Base-by-base conservation (phyloP, 192 early-diverging fungal genomes). In the Coemansia asiatica region DNA sequence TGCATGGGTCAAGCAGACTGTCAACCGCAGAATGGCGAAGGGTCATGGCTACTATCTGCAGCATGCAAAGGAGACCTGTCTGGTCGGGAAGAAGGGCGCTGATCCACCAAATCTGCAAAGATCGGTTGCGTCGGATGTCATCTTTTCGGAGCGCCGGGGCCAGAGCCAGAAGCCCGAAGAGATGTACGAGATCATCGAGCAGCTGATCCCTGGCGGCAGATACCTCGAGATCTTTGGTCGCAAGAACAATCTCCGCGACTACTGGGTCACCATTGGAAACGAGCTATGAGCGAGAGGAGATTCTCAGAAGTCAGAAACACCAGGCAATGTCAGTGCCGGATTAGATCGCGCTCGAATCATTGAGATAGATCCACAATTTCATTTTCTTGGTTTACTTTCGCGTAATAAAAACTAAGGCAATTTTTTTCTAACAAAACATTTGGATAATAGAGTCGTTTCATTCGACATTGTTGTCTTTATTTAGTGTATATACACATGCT, bases 101-200 rank as follows among this genome's bases (percentile, higher is more conserved):
- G 92, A 90, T 74, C 91, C 91, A 63, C 86, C 88, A 38, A 79
- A 76, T 62, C 86, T 89, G 76, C 70, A 85, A 53, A 86, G 89
- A 71, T 90, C 87, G 0, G 87, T 92, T 19, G 88, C 83, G 22
- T 92, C 92, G 0, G 95, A 97, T 74, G 90, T 96, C 15, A 96
- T 97, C 55, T 97, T 92, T 71, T 92, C 94, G 2, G 92, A 95
- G 71, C 82, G 95, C 49, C 86, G 95, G 26, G 95, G 95, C 21
- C 95, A 97, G 71, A 94, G 92, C 76, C 95, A 97, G 72, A 97
- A 97, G 68, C 95, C 95, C 5, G 94, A 95, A 72, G 94, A 95
- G 66, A 76, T 97, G 71, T 97, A 97, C 83, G 92, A 94, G 71
- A 85, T 96, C 74, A 95, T 96, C 63, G 95, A 97, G 79, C 87